Percentiles rank a stretch among this genome's conserved stretches.
Evolutionary conservation across 2,329 filamentous ascomycete genomes (phyloP).

Genomic region (Emmonsiellopsis sp.): DNA sequence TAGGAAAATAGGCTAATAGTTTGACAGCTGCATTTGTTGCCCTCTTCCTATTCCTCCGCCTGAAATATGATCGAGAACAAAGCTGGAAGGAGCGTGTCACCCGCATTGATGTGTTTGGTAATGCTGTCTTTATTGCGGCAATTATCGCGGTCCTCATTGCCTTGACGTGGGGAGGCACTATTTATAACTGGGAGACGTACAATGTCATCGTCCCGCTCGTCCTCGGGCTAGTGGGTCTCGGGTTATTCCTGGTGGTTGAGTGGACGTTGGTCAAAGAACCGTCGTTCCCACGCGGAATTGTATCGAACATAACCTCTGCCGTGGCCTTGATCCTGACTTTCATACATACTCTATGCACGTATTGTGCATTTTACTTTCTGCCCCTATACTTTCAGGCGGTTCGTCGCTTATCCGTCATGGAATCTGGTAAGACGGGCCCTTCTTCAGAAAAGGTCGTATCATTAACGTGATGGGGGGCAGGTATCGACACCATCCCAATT

Average conservation of each 20-base stretch:
- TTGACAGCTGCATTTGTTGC: slow-evolving; percentile 10
- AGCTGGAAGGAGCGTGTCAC: slow-evolving; percentile 28
- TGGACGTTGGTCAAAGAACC: slow-evolving; percentile 21
- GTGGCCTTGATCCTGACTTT: slow-evolving; percentile 29
- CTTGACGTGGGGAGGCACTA: slow-evolving; percentile 26
- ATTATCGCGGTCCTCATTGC: slow-evolving; percentile 24
- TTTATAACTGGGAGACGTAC: slow-evolving; percentile 23
- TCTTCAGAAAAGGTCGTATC: not conserved
- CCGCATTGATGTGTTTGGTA: slow-evolving; percentile 35
- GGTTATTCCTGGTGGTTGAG: slow-evolving; percentile 18
- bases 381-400: slow-evolving; percentile 39
- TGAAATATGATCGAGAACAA: no score
- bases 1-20: no score
- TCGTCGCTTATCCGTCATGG: slow-evolving; percentile 21
- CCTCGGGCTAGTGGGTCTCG: slow-evolving; percentile 33
- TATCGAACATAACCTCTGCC: slow-evolving; percentile 30
- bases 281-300: slow-evolving; percentile 33
- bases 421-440: slow-evolving; percentile 13
- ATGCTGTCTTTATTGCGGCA: slow-evolving; percentile 22
- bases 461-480: no score
- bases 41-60: slow-evolving; percentile 33
- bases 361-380: slow-evolving; percentile 32
- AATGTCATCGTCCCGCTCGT: slow-evolving; percentile 38
- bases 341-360: slow-evolving; percentile 24
- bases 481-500: not conserved